phyloP scores from a whole-genome alignment of 2,329 filamentous ascomycete species.

The Arthrobotrys sinensis region DNA sequence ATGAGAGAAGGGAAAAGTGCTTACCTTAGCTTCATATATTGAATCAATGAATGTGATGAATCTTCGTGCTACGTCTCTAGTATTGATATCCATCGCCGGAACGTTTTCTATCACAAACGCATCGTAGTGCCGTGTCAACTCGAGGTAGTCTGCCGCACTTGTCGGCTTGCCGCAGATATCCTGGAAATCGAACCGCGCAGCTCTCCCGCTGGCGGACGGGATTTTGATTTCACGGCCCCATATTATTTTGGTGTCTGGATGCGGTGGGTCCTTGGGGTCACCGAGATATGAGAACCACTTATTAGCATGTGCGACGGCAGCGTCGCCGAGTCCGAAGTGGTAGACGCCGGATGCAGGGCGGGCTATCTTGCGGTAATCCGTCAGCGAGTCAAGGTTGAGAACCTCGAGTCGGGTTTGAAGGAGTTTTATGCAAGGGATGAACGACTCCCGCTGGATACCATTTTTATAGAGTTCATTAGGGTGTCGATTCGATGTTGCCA shows the following conservation, averaged over 20 bases:
- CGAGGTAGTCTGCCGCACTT: conserved; percentile 94
- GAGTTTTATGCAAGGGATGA: conserved; percentile 93
- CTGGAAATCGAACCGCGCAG: conserved; percentile 92
- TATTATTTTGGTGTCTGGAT: conserved; percentile 83
- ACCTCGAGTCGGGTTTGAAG: conserved; percentile 87
- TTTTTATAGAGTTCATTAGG: conserved; percentile 98
- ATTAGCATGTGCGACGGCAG: conserved; percentile 84
- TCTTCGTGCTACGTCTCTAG: conserved; percentile 87
- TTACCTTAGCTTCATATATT: conserved; percentile 82
- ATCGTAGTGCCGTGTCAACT: conserved; percentile 89
- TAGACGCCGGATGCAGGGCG: conserved; percentile 94
- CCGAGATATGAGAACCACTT: conserved; percentile 97
- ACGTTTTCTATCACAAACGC: conserved; percentile 93
- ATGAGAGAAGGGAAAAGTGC: conserved; percentile 54
- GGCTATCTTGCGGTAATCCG: conserved; percentile 97
- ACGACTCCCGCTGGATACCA: conserved; percentile 94
- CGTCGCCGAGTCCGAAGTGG: conserved; percentile 85
- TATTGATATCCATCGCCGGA: conserved; percentile 88
- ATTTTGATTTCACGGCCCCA: conserved; percentile 94
- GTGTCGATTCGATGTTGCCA: conserved; percentile 97
- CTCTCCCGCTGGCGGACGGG: conserved; percentile 86
- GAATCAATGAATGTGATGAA: conserved; percentile 99
- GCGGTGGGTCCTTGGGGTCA: conserved; percentile 84
- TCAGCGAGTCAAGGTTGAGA: conserved; percentile 93
- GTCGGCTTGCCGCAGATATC: conserved; percentile 91